These are phyloP conservation scores for Fusarium lateritium DNA, from an alignment of 2,329 filamentous ascomycete species.

Conservation along the genomic window DNA sequence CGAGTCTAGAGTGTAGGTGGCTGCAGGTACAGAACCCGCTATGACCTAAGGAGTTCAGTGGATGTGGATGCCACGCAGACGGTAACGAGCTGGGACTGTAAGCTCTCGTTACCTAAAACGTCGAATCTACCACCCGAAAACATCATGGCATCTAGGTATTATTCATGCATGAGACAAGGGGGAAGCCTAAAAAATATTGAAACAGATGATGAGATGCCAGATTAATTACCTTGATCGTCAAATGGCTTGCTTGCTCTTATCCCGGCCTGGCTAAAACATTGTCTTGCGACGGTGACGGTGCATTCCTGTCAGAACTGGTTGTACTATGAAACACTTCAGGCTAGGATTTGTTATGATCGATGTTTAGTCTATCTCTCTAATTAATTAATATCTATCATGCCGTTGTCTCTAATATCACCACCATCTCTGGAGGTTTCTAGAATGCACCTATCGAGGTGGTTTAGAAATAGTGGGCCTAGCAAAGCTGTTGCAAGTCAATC, in stretches of 20 bases:
- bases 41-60: conserved; percentile 9
- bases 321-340: not conserved
- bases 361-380: too few relatives aligned
- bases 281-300: not conserved
- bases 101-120: conserved; percentile 31
- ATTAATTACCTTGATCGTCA: conserved; percentile 12
- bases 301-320: not conserved
- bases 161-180: conserved; percentile 19
- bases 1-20: not conserved
- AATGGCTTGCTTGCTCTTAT: conserved; percentile 4
- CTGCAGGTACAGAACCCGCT: not conserved
- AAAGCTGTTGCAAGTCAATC: conserved; percentile 9
- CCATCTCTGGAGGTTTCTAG: conserved; percentile 19
- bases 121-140: conserved; percentile 20
- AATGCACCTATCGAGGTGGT: conserved; percentile 33
- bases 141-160: conserved; percentile 1
- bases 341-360: too few relatives aligned
- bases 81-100: not conserved
- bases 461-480: conserved; percentile 38
- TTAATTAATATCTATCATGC: too few relatives aligned
- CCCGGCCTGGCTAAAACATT: conserved; percentile 23
- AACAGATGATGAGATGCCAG: not conserved
- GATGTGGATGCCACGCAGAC: conserved; percentile 24
- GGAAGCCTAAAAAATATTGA: not conserved
- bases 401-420: not conserved